Percentiles rank a stretch among this genome's conserved stretches.
phyloP scores from a whole-genome alignment of 2,329 filamentous ascomycete species.

The Fusarium concolor region DNA sequence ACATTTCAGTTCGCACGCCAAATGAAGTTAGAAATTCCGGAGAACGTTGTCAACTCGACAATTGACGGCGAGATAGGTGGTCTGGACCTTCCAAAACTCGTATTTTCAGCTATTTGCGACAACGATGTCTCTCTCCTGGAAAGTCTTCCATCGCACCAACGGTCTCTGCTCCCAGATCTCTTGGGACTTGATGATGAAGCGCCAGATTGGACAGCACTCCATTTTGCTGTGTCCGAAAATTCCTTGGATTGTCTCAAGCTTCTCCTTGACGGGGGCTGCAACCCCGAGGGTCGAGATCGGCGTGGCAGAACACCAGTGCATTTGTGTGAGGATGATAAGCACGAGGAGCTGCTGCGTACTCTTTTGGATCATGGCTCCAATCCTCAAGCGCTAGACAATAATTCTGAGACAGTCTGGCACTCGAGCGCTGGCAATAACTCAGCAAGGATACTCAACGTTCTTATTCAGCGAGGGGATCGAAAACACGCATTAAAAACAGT shows the following conservation, averaged over 20 bases:
- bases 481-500: background rate
- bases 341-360: background rate
- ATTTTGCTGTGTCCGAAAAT: background rate
- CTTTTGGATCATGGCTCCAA: background rate
- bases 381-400: background rate
- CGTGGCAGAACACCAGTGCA: background rate
- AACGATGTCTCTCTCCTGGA: background rate
- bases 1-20: background rate
- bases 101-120: background rate
- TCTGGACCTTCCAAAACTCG: background rate
- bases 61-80: background rate
- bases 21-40: background rate
- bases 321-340: background rate
- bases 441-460: background rate
- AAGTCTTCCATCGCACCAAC: background rate
- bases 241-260: background rate
- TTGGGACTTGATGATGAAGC: too few species aligned
- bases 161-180: too few species aligned
- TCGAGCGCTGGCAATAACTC: too few species aligned
- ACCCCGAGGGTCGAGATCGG: background rate
- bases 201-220: background rate
- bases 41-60: background rate
- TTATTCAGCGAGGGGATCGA: background rate
- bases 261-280: background rate
- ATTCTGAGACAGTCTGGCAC: background rate